phyloP scores from a whole-genome alignment of 1,284 basidiomycete species.

The Amylostereum chailletii region DNA sequence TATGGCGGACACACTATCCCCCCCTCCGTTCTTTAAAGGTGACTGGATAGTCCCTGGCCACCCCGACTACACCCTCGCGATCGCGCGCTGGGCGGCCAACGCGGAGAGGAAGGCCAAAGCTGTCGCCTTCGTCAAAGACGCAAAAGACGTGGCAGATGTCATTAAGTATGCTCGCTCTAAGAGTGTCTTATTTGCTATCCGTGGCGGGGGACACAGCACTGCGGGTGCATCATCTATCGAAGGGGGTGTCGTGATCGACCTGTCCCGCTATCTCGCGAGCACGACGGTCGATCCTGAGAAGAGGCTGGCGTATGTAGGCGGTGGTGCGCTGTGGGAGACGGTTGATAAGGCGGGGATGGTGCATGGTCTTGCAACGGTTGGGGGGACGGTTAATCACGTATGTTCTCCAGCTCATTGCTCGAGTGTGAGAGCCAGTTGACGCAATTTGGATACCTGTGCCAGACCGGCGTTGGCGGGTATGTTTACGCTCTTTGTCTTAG shows the following conservation, averaged over 20 bases:
- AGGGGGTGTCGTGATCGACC: constrained; percentile 49
- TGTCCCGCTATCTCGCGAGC: constrained; percentile 34
- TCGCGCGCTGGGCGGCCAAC: constrained; percentile 38
- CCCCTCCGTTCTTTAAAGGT: constrained; percentile 26
- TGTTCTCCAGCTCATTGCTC: constrained; percentile 12
- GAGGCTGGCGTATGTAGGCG: constrained; percentile 37
- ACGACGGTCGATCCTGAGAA: constrained; percentile 34
- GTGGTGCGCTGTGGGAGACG: constrained; percentile 42
- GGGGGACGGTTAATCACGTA: constrained; percentile 48
- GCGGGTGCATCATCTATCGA: constrained; percentile 41
- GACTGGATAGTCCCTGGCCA: constrained; percentile 33
- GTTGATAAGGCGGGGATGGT: constrained; percentile 41
- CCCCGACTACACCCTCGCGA: constrained; percentile 29
- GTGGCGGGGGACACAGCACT: constrained; percentile 45
- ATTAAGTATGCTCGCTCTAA: constrained; percentile 32
- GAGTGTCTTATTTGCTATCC: constrained; percentile 33
- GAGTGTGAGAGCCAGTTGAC: constrained; percentile 1
- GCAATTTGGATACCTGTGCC: not conserved
- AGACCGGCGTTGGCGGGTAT: constrained; percentile 48
- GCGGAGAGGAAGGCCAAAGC: constrained; percentile 32
- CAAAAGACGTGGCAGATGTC: constrained; percentile 30
- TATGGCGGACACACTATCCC: too few species aligned
- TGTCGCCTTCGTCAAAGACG: constrained; percentile 33
- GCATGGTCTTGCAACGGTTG: constrained; percentile 41
- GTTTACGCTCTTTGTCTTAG: constrained; percentile 8